Percentiles rank a stretch among this genome's conserved stretches.
phyloP scores from a whole-genome alignment of 495 filamentous ascomycete species.

The Copromyces sp. region DNA sequence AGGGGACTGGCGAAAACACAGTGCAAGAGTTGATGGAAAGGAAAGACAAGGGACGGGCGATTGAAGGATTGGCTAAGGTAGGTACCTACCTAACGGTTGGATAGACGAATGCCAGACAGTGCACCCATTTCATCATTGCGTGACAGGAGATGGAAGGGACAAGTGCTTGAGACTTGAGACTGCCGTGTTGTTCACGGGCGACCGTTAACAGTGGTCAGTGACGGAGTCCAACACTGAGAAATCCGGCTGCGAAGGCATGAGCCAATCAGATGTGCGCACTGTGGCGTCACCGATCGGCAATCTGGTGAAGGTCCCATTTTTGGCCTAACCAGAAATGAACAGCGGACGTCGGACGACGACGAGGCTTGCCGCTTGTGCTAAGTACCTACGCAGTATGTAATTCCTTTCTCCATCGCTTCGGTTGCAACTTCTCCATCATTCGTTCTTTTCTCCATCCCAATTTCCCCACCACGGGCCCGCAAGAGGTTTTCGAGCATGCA shows the following conservation, averaged over 20 bases:
- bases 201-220: neutral
- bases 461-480: neutral
- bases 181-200: neutral
- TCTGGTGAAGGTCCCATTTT: neutral
- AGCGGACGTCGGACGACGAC: neutral
- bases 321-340: neutral
- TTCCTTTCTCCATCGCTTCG: neutral
- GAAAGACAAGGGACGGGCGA: neutral
- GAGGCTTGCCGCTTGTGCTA: neutral
- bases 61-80: neutral
- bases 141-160: neutral
- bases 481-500: neutral
- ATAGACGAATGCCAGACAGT: constrained; percentile 2
- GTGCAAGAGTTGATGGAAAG: neutral
- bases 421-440: neutral
- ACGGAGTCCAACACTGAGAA: neutral
- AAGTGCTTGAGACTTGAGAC: neutral
- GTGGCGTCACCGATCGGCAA: constrained; percentile 18
- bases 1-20: neutral
- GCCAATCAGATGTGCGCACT: constrained; percentile 4
- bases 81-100: neutral
- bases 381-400: neutral
- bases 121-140: constrained; percentile 16
- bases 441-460: neutral
- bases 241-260: neutral